Percentiles rank a stretch among this genome's conserved stretches.
Conservation (phyloP, 2,329 filamentous ascomycete species). For the Leptographium flavum region DNA sequence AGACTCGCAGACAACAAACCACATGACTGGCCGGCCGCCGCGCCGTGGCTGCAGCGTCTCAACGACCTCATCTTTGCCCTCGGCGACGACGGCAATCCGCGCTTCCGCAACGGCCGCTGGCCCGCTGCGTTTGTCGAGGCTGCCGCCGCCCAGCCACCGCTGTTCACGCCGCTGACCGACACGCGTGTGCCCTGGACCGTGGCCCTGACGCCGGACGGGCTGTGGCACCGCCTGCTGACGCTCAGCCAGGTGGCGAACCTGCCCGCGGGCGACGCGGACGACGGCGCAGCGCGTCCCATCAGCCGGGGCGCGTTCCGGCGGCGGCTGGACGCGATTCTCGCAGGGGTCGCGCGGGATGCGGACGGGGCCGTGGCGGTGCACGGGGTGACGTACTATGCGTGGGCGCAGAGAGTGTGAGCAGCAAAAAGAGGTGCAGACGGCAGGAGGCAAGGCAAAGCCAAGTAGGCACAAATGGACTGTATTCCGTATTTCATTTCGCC, state of each 20-base stretch:
- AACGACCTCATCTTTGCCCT: slow-evolving; percentile 42
- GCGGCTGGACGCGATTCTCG: slow-evolving; percentile 39
- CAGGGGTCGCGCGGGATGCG: slow-evolving; percentile 43
- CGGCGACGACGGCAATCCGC: slow-evolving; percentile 41
- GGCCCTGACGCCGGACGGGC: slow-evolving; percentile 40
- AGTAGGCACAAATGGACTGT: neutral
- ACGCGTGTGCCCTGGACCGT: slow-evolving; percentile 41
- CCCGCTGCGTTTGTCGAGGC: slow-evolving; percentile 44
- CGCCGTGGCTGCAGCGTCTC: slow-evolving; percentile 46
- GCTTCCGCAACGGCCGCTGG: slow-evolving; percentile 54
- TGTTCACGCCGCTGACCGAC: slow-evolving; percentile 48
- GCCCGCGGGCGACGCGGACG: slow-evolving; percentile 21
- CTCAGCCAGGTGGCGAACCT: slow-evolving; percentile 50
- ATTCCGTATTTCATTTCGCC: neutral
- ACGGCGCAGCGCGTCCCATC: neutral
- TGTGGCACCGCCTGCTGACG: slow-evolving; percentile 52
- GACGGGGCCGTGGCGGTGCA: slow-evolving; percentile 50
- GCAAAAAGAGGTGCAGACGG: too few species aligned
- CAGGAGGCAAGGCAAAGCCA: too few species aligned
- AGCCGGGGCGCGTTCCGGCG: slow-evolving; percentile 29
- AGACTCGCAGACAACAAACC: slow-evolving; percentile 47
- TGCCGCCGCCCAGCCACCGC: slow-evolving; percentile 23
- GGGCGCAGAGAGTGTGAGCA: slow-evolving; percentile 35
- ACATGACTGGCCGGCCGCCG: slow-evolving; percentile 35
- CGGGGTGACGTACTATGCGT: slow-evolving; percentile 47